Percentiles rank a stretch among this genome's conserved stretches.
Conservation (phyloP, 257 asterid genomes). For the Craterostigma plantagineum region DNA sequence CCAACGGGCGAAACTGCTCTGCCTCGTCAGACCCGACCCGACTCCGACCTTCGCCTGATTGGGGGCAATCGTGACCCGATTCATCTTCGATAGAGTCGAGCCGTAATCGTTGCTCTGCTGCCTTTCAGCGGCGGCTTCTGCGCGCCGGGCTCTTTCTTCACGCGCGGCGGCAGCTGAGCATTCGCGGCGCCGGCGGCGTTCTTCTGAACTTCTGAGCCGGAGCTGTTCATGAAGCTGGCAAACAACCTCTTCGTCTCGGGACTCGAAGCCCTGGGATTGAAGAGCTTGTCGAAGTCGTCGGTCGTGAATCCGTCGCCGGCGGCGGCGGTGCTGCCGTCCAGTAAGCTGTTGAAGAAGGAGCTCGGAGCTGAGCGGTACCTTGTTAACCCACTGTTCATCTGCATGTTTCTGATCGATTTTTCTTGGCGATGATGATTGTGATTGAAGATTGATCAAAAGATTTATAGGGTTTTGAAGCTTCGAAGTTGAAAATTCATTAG, state of each 20-base stretch:
- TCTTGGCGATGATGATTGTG: too few species aligned
- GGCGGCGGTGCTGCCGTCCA: conserved; percentile 12
- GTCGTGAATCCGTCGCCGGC: conserved; percentile 25
- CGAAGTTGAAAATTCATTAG: conserved; percentile 4
- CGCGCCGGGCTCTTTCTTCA: too few species aligned
- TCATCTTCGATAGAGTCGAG: conserved; percentile 11
- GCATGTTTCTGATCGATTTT: conserved; percentile 5
- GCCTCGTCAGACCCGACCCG: conserved; percentile 42
- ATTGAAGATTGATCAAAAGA: too few species aligned
- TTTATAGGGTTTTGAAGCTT: too few species aligned
- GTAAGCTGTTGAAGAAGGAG: conserved; percentile 35
- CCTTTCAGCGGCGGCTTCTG: conserved; percentile 13
- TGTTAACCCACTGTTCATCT: conserved; percentile 33
- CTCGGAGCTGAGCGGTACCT: conserved; percentile 84
- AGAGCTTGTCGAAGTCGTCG: conserved; percentile 40
- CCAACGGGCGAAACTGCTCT: conserved; percentile 85
- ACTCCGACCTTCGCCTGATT: conserved; percentile 13
- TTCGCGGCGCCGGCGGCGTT: background rate
- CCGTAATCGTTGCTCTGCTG: conserved; percentile 18
- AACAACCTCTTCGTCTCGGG: conserved; percentile 26
- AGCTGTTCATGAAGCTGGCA: conserved; percentile 16
- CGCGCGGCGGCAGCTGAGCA: too few species aligned
- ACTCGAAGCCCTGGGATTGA: conserved; percentile 29
- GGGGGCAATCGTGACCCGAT: conserved; percentile 14
- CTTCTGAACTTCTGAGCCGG: background rate